Evolutionary conservation across 495 filamentous ascomycete species (phyloP).

Genomic region (Podospora comata): DNA sequence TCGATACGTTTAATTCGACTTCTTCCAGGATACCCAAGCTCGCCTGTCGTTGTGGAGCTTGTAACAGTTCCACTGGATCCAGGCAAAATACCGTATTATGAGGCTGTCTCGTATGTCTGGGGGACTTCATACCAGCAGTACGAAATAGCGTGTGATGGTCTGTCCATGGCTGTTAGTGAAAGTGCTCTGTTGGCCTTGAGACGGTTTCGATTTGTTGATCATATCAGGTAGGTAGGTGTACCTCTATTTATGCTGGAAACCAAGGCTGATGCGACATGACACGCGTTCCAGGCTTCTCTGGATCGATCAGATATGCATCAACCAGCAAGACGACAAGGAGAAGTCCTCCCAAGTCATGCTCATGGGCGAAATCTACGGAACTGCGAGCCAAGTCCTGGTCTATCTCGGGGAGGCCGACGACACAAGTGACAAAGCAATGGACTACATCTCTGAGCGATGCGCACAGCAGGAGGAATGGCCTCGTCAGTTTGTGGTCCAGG

Average conservation of each 20-base stretch:
- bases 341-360: neutral
- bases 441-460: too few relatives aligned
- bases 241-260: neutral
- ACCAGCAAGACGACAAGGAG: neutral
- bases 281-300: neutral
- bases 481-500: too few relatives aligned
- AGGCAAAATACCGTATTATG: neutral
- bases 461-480: too few relatives aligned
- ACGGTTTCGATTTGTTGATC: neutral
- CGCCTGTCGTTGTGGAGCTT: neutral
- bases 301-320: neutral
- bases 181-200: neutral
- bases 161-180: neutral
- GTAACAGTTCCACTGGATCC: neutral
- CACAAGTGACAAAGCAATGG: neutral
- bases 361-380: neutral
- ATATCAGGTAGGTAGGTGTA: neutral
- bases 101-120: neutral
- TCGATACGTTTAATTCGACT: neutral
- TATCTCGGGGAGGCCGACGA: neutral
- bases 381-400: neutral
- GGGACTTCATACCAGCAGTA: neutral
- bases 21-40: neutral
- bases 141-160: neutral
- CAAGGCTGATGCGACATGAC: neutral